phyloP scores from a whole-genome alignment of 108 stramenopile genomes.

The Licmophora abbreviata region DNA sequence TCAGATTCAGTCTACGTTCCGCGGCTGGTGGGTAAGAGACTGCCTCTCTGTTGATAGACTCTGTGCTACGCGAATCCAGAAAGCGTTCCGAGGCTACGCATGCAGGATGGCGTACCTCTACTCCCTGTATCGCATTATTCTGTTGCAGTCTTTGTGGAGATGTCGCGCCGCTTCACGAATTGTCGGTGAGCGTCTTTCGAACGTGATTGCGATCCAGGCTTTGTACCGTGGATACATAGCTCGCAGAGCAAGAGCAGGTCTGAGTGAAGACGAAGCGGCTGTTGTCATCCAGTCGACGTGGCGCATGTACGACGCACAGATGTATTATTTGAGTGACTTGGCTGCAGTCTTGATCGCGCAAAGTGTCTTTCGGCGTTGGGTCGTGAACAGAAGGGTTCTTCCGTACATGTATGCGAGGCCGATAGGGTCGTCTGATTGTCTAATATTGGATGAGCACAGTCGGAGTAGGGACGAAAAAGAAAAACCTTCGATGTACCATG shows the following conservation, averaged over 20 bases:
- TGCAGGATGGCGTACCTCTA: slow-evolving; percentile 26
- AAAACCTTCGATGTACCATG: too few relatives aligned
- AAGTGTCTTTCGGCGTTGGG: slow-evolving; percentile 56
- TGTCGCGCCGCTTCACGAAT: slow-evolving; percentile 31
- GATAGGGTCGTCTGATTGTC: too few relatives aligned
- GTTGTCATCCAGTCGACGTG: slow-evolving; percentile 51
- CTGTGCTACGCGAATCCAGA: slow-evolving; percentile 67
- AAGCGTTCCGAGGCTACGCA: slow-evolving; percentile 25
- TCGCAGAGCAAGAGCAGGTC: slow-evolving; percentile 20
- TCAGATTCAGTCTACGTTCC: slow-evolving; percentile 62
- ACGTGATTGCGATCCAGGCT: slow-evolving; percentile 52
- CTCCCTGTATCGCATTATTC: slow-evolving; percentile 39
- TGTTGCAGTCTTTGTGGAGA: slow-evolving; percentile 43
- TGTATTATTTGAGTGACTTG: slow-evolving; percentile 45
- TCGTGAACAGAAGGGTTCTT: slow-evolving; percentile 11
- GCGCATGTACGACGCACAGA: slow-evolving; percentile 42
- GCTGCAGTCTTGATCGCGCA: slow-evolving; percentile 57
- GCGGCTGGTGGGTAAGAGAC: slow-evolving; percentile 81
- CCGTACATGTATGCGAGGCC: neutral
- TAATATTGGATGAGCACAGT: too few relatives aligned
- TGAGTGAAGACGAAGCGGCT: slow-evolving; percentile 20
- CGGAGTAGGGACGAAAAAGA: too few relatives aligned
- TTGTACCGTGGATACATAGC: slow-evolving; percentile 37
- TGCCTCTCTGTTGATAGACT: slow-evolving; percentile 53
- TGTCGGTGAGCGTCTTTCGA: slow-evolving; percentile 31